phyloP scores from a whole-genome alignment of 768 basidiomycete genomes.

The Calocybe cyanea region DNA sequence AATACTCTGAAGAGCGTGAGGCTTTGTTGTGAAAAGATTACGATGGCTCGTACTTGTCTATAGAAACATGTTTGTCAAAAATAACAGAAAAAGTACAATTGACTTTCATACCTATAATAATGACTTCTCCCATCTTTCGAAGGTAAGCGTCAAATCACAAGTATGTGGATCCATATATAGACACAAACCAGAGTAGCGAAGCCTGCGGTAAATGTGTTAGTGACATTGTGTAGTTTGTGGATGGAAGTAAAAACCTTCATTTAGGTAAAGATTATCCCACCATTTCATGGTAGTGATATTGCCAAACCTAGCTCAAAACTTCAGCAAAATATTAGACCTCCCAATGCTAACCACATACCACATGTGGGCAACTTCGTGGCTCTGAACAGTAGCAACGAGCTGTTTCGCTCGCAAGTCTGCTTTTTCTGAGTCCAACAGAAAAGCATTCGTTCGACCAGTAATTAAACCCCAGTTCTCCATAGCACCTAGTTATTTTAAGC shows the following conservation, averaged over 20 bases:
- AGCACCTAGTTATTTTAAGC: slow-evolving; percentile 40
- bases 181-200: slow-evolving; percentile 73
- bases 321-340: neutral
- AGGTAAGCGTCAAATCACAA: neutral
- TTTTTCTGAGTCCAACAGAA: slow-evolving; percentile 75
- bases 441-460: slow-evolving; percentile 80
- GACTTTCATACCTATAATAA: slow-evolving; percentile 57
- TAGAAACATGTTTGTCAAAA: slow-evolving; percentile 1
- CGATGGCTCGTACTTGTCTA: slow-evolving; percentile 46
- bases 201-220: slow-evolving; percentile 34
- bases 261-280: slow-evolving; percentile 85
- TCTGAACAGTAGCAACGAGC: slow-evolving; percentile 70
- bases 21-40: neutral
- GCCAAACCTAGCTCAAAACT: slow-evolving; percentile 59
- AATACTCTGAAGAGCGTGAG: slow-evolving; percentile 43
- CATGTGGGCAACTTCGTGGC: slow-evolving; percentile 87
- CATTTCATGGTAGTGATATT: slow-evolving; percentile 93
- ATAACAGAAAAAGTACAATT: neutral
- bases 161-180: neutral
- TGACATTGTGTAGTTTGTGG: neutral
- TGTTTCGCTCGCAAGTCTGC: slow-evolving; percentile 74
- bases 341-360: slow-evolving; percentile 38
- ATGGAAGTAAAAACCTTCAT: slow-evolving; percentile 50
- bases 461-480: slow-evolving; percentile 98
- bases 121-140: slow-evolving; percentile 79